These are phyloP conservation scores for Chytriomyces confervae DNA, from an alignment of 192 early-diverging fungal species.

Conservation along the genomic window DNA sequence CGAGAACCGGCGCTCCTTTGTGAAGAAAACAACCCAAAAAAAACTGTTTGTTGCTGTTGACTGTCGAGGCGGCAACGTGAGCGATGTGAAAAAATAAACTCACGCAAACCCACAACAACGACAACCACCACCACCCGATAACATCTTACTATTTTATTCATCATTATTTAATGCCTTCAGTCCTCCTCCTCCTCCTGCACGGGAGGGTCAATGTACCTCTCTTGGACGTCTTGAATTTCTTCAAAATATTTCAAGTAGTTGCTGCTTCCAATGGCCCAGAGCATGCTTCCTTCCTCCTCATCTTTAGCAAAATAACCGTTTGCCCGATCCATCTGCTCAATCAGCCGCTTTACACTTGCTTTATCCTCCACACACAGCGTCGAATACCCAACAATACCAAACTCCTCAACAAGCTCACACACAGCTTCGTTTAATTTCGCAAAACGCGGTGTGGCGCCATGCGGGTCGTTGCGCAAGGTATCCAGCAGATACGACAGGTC, in stretches of 20 bases:
- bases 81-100: not conserved
- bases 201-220: slow-evolving; percentile 16
- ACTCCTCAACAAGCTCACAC: slow-evolving; percentile 92
- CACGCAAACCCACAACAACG: not conserved
- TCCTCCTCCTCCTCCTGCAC: too few relatives aligned
- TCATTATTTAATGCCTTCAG: too few relatives aligned
- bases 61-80: not conserved
- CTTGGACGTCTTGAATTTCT: slow-evolving; percentile 34
- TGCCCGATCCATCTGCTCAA: slow-evolving; percentile 85
- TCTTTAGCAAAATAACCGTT: slow-evolving; percentile 72
- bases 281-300: slow-evolving; percentile 34
- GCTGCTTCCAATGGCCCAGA: slow-evolving; percentile 23
- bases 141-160: not conserved
- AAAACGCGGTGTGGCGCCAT: slow-evolving; percentile 31
- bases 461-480: slow-evolving; percentile 71
- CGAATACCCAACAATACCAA: slow-evolving; percentile 87
- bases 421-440: slow-evolving; percentile 77
- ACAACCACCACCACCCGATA: not conserved
- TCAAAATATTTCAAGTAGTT: slow-evolving; percentile 36
- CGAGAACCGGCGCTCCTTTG: slow-evolving; percentile 27
- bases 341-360: slow-evolving; percentile 76
- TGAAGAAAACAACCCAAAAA: not conserved
- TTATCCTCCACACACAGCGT: slow-evolving; percentile 88
- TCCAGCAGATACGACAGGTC: slow-evolving; percentile 84
- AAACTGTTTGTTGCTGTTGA: not conserved